Evolutionary conservation across 1,139 yeast species (phyloP).

Genomic region (Diutina pseudorugosa): DNA sequence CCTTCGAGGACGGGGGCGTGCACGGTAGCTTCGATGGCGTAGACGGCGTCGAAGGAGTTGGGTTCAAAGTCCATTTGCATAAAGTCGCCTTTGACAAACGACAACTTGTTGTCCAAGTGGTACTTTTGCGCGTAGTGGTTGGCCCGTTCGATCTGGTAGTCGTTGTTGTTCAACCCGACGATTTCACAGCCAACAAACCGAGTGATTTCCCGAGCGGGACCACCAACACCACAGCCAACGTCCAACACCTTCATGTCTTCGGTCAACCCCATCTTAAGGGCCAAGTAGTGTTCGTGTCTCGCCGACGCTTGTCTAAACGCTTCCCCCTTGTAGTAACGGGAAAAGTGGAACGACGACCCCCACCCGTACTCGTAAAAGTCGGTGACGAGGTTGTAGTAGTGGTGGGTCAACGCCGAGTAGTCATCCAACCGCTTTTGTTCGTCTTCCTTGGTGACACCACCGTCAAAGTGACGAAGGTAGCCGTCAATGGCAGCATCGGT

Average conservation of each 20-base stretch:
- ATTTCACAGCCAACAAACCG: slow-evolving; percentile 82
- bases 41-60: slow-evolving; percentile 87
- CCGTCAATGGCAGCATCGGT: slow-evolving; percentile 77
- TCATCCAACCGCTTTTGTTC: slow-evolving; percentile 68
- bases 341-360: slow-evolving; percentile 99
- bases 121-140: slow-evolving; percentile 61
- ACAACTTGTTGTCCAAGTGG: slow-evolving; percentile 59
- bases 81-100: slow-evolving; percentile 93
- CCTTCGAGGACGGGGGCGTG: slow-evolving; percentile 97
- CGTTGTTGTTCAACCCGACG: slow-evolving; percentile 92
- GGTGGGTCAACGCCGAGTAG: slow-evolving; percentile 85
- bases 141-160: slow-evolving; percentile 92
- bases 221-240: slow-evolving; percentile 99
- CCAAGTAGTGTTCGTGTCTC: slow-evolving; percentile 93
- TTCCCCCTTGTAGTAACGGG: slow-evolving; percentile 88
- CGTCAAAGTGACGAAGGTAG: slow-evolving; percentile 95
- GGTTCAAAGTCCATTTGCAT: slow-evolving; percentile 97
- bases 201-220: slow-evolving; percentile 94
- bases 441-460: slow-evolving; percentile 66
- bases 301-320: slow-evolving; percentile 92
- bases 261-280: slow-evolving; percentile 69
- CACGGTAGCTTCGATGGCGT: slow-evolving; percentile 97
- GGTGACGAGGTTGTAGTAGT: slow-evolving; percentile 92
- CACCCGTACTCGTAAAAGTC: slow-evolving; percentile 96
- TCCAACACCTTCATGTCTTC: slow-evolving; percentile 84